Conservation (phyloP, 345 rosid genomes). For the Abelmoschus esculentus region DNA sequence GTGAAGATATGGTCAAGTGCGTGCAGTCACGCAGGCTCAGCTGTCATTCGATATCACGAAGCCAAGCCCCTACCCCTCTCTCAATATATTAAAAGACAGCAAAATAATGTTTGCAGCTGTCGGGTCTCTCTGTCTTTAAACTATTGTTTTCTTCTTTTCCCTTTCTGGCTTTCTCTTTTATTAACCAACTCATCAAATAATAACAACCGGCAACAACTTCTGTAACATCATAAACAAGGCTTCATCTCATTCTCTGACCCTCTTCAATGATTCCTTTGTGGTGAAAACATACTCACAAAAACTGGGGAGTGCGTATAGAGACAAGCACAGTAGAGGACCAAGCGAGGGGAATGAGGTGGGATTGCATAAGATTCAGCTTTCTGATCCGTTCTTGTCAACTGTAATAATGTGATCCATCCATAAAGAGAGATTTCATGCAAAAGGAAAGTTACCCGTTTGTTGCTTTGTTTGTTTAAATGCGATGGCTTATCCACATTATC, state of each 20-base stretch:
- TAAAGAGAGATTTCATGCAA: constrained; percentile 13
- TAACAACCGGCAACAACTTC: constrained; percentile 8
- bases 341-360: constrained; percentile 14
- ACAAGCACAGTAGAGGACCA: constrained; percentile 3
- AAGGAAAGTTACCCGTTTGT: constrained; percentile 17
- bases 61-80: constrained; percentile 23
- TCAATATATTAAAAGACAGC: constrained; percentile 29
- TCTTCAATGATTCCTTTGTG: constrained; percentile 15
- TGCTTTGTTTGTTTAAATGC: constrained; percentile 15
- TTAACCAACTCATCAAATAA: constrained; percentile 20
- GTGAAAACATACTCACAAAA: background rate
- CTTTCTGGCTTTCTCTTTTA: constrained; percentile 1
- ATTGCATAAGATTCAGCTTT: background rate
- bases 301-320: background rate
- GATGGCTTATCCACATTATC: constrained; percentile 58
- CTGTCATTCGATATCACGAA: constrained; percentile 45
- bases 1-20: constrained; percentile 30
- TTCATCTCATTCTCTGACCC: constrained; percentile 20
- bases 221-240: constrained; percentile 13
- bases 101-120: constrained; percentile 49
- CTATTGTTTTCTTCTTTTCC: background rate
- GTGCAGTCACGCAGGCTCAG: constrained; percentile 28
- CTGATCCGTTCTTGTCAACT: background rate
- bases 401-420: background rate
- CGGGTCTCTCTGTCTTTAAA: constrained; percentile 20